Base-by-base conservation (phyloP, 768 basidiomycete species). In the Agrocybe chaxingu region DNA sequence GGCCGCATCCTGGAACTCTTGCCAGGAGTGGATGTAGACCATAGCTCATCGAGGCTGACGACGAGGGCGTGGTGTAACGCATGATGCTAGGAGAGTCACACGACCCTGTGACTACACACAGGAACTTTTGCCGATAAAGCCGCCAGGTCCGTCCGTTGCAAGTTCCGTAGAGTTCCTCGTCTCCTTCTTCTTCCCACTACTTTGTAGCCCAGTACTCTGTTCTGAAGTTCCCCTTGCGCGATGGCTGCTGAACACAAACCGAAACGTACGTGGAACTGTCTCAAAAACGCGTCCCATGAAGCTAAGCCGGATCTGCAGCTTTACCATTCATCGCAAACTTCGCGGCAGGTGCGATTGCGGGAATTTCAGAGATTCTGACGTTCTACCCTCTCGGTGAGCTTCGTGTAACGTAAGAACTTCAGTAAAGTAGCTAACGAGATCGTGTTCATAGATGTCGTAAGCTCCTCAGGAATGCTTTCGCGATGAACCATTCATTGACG, bases 331-430 rank as follows among this genome's bases (percentile, higher is more conserved):
- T 80, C 49, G 89, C 93, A 55, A 97, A 91, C 62, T 98, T 99
- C 63, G 80, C 86, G 1, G 94, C 96, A 0, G 97, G 97, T 41
- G 97, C 96, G 4, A 94, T 98, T 60, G 97, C 97, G 55, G 96
- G 96, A 50, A 82, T 91, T 55, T 86, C 87, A 3, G 85, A 87
- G 64, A 88, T 89, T 55, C 68, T 89, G 52, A 89, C 89, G 3
- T 91, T 94, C 64, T 95, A 93, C 59, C 92, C 93, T 51, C 84
- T 95, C 54, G 92, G 90, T 92, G 62, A 61, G 85, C 63, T 45
- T 18, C 8, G 12, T 19, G 30, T 33, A 9, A 16, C 48, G 45
- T 57, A 7, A 38, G 6, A 35, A 18, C 44, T 34, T 4, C 11
- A 8, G 44, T 24, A 29, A 34, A 34, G n/a, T 42, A 39, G 30